A percentile compares a stretch with the other conserved stretches of the same genome.
These are phyloP conservation scores for Schizosaccharomyces japonicus DNA, from an alignment of 805 yeast species.

Conservation along the genomic window DNA sequence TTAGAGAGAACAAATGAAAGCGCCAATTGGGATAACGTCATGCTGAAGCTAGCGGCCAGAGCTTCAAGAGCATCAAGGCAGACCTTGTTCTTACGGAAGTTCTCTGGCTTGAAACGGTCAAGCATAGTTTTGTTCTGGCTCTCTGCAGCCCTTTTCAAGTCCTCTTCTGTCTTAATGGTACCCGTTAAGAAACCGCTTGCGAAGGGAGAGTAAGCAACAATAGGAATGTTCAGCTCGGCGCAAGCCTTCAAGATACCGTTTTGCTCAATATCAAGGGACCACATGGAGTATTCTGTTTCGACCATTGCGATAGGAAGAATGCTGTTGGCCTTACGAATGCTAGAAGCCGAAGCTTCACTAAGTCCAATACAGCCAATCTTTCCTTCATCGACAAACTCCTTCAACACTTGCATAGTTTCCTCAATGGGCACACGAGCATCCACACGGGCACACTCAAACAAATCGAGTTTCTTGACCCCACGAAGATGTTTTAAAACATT, in stretches of 20 bases:
- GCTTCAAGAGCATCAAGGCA: neutral
- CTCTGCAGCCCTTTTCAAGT: too few species aligned
- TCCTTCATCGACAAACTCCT: constrained; percentile 40
- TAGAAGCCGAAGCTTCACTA: constrained; percentile 42
- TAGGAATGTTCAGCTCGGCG: constrained; percentile 34
- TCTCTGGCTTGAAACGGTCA: constrained; percentile 32
- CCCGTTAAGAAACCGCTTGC: constrained; percentile 63
- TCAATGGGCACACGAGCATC: constrained; percentile 34
- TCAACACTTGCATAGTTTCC: constrained; percentile 31
- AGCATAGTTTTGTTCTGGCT: constrained; percentile 31
- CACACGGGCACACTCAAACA: constrained; percentile 53
- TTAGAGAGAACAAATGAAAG: neutral
- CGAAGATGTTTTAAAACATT: neutral
- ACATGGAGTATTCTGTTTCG: constrained; percentile 58
- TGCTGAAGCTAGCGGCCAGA: neutral
- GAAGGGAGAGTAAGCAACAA: constrained; percentile 64
- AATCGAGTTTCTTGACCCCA: constrained; percentile 26
- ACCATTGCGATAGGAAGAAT: constrained; percentile 38
- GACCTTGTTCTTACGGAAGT: constrained; percentile 27
- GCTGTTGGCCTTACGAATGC: constrained; percentile 34
- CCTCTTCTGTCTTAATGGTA: constrained; percentile 21
- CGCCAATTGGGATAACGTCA: neutral
- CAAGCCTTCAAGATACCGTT: constrained; percentile 44
- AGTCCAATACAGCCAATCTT: constrained; percentile 46
- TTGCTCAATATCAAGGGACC: constrained; percentile 32